phyloP scores from a whole-genome alignment of 345 rosid species.

The Dipteronia dyeriana region DNA sequence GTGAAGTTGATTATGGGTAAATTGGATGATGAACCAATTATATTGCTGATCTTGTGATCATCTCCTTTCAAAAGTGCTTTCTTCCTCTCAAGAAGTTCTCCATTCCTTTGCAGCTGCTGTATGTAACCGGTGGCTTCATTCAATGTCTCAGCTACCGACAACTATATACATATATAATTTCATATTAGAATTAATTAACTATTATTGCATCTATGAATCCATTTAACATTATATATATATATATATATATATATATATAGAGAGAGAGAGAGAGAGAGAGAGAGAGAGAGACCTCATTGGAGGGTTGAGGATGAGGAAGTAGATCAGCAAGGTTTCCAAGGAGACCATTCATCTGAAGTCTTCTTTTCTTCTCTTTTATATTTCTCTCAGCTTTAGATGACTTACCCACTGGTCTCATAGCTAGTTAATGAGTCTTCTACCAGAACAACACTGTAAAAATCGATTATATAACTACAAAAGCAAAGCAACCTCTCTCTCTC shows the following conservation, averaged over 20 bases:
- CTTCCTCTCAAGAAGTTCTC: constrained; percentile 11
- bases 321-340: constrained; percentile 15
- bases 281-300: constrained; percentile 4
- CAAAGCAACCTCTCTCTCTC: too few species aligned
- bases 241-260: too few species aligned
- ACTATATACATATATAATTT: background rate
- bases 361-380: constrained; percentile 18
- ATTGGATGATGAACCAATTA: background rate
- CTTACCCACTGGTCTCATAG: background rate
- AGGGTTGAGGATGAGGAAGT: background rate
- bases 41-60: background rate
- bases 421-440: too few species aligned
- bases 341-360: constrained; percentile 20
- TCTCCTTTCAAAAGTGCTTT: background rate
- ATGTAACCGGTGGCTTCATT: background rate
- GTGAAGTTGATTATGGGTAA: constrained; percentile 24
- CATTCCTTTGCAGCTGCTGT: background rate
- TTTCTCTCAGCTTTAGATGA: constrained; percentile 12
- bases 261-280: background rate
- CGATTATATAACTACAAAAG: too few species aligned
- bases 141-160: constrained; percentile 9
- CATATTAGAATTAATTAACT: too few species aligned
- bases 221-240: background rate
- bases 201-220: background rate
- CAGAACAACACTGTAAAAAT: too few species aligned